phyloP scores from a whole-genome alignment of 2,329 filamentous ascomycete species.

The Beauveria rudraprayagi region DNA sequence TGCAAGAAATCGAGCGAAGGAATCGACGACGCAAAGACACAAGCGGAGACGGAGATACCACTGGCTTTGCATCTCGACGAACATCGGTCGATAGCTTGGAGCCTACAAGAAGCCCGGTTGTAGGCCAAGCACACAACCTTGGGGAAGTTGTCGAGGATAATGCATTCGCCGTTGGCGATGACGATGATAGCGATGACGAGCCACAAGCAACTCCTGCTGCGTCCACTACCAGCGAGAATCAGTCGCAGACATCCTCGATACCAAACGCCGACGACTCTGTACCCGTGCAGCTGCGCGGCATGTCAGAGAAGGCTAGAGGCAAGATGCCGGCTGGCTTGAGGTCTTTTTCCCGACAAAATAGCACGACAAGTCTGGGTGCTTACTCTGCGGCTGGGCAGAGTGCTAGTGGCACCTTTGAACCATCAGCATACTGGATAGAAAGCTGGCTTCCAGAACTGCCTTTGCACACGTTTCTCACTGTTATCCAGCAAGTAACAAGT shows the following conservation, averaged over 20 bases:
- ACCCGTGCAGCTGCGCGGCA: slow-evolving; percentile 74
- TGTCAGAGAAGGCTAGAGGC: slow-evolving; percentile 94
- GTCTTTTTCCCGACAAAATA: slow-evolving; percentile 86
- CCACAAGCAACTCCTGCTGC: slow-evolving; percentile 49
- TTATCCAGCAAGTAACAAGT: slow-evolving; percentile 59
- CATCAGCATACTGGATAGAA: slow-evolving; percentile 80
- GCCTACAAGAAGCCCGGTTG: slow-evolving; percentile 41
- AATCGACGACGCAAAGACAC: slow-evolving; percentile 62
- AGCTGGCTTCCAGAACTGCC: slow-evolving; percentile 89
- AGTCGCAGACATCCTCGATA: slow-evolving; percentile 60
- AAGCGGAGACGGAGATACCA: slow-evolving; percentile 39
- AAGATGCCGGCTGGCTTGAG: slow-evolving; percentile 83
- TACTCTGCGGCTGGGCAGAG: slow-evolving; percentile 51
- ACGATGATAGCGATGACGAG: slow-evolving; percentile 43
- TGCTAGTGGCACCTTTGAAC: slow-evolving; percentile 59
- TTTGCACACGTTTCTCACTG: slow-evolving; percentile 73
- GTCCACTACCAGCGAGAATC: slow-evolving; percentile 55
- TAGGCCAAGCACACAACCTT: slow-evolving; percentile 19
- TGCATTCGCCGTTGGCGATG: slow-evolving; percentile 76
- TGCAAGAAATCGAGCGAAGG: slow-evolving; percentile 80
- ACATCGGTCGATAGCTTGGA: slow-evolving; percentile 61
- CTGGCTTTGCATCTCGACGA: slow-evolving; percentile 42
- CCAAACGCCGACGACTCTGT: slow-evolving; percentile 67
- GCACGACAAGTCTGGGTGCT: slow-evolving; percentile 69
- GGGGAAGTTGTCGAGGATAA: slow-evolving; percentile 50